Conservation (phyloP, 208 protist genomes). For the Leishmania mexicana region DNA sequence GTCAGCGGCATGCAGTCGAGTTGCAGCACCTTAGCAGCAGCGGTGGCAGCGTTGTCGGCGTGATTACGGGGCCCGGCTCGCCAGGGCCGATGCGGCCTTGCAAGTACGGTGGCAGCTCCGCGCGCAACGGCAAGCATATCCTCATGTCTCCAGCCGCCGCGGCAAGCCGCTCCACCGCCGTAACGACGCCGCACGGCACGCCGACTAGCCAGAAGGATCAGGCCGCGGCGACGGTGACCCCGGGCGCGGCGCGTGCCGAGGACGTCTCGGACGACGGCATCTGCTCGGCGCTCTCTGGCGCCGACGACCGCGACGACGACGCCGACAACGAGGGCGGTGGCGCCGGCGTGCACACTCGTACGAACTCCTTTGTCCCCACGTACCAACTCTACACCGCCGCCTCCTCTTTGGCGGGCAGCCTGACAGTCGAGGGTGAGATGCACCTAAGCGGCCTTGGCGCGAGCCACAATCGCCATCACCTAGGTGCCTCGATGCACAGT, state of each 20-base stretch:
- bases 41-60: not conserved
- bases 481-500: not conserved
- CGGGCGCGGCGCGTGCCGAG: not conserved
- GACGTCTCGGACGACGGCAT: slow-evolving; percentile 36
- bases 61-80: not conserved
- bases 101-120: not conserved
- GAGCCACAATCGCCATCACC: not conserved
- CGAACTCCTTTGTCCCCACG: slow-evolving; percentile 3
- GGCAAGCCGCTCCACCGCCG: not conserved
- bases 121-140: not conserved
- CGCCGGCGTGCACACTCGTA: not conserved
- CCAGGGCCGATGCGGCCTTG: not conserved
- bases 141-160: not conserved
- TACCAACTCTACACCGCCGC: slow-evolving; percentile 28
- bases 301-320: slow-evolving; percentile 21
- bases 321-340: slow-evolving; percentile 9
- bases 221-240: not conserved
- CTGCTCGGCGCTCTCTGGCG: slow-evolving; percentile 37
- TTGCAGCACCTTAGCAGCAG: slow-evolving; percentile 30
- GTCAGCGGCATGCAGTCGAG: slow-evolving; percentile 26
- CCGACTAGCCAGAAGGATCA: not conserved
- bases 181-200: not conserved
- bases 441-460: not conserved
- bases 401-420: slow-evolving; percentile 14
- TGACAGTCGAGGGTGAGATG: slow-evolving; percentile 5